Evolutionary conservation across 352 stramenopile species (phyloP), one percentile per base, ranked within the genome.

Genomic region (Globisporangium nagaii): DNA sequence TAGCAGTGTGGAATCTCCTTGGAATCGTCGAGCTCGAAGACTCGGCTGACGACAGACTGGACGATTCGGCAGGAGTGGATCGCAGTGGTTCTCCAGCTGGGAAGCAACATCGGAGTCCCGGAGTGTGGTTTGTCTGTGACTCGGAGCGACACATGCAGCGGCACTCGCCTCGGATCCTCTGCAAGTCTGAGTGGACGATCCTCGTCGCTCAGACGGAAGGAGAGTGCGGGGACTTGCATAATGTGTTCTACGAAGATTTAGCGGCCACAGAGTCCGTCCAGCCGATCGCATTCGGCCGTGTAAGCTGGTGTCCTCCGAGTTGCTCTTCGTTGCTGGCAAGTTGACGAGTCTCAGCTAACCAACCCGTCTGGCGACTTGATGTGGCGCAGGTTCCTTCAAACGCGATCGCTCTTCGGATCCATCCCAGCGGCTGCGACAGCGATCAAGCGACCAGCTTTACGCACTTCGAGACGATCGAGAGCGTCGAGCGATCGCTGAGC

Each of bases 391-490:
- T 61, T 34, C 6, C 36, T 20, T n/a, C 28, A 5, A 36, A 47
- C 2, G 11, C 28, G 4, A 32, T 61, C 8, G 55, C 45, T 17
- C 28, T 63, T 11, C 24, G 28, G 10, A 10, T 57, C n/a, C 8
- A 17, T 24, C 19, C 19, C 19, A 28, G 17, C 39, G 13, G 27
- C 27, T 22, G 31, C 22, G 47, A 19, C 35, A 15, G 1, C 4
- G 40, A 15, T 25, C 9, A 22, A 11, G 24, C 4, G 11, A 46
- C 48, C 19, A 40, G 25, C 1, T 52, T 58, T 40, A 63, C 47
- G 20, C 56, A 63, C 41, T 53, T 63, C 41, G 20, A 63, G 39
- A 27, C 59, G 17, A 52, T 63, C 15, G 56, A 58, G 39, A 58
- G 48, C 17, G 27, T 63, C 17, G 56, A 59, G 25, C 47, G 56